Evolutionary conservation across 2,329 filamentous ascomycete genomes (phyloP), one percentile per base, ranked within the genome.

Genomic region (Xylariaceae sp.): DNA sequence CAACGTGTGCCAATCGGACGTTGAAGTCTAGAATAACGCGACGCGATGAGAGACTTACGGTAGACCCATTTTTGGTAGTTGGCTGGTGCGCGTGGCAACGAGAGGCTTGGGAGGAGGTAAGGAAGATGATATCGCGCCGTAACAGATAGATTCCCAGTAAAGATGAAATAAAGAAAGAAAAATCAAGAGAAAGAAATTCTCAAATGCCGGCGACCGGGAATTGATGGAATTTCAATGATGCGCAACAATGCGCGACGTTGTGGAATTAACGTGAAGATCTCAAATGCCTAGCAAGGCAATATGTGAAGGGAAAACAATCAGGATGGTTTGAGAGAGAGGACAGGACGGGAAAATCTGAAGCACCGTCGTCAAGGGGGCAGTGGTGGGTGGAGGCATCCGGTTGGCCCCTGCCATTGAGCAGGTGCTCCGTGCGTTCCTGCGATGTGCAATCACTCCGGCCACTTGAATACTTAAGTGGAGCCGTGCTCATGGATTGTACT

Each of bases 21-120:
- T 40, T 21, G 37, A 20, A 50, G 47, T 54, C 48, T 43, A 53
- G 62, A 54, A 59, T 41, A 40, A 50, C 54, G 47, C 57, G 52
- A 63, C 56, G 54, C 48, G 48, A 44, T 50, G 57, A 54, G 55
- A 57, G 56, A 77, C 77, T 77, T 75, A 80, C 77, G 77, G 77
- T 48, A 79, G 77, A 67, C 77, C 77, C 77, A 80, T 80, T 59
- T 66, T 67, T 55, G 44, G 50, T 16, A 59, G 48, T 44, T 37
- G 50, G 59, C 53, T 56, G 57, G 46, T 62, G 61, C 52, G 61
- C 50, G 52, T 49, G 43, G 48, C 53, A 26, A 57, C n/a, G 44
- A 21, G 23, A 54, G 45, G 26, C 29, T 51, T 42, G 45, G 42
- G 40, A 26, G 23, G 18, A 42, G 29, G 16, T 20, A 44, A 46